Conservation (phyloP, 257 asterid genomes). For the Solanum chiquidenum region DNA sequence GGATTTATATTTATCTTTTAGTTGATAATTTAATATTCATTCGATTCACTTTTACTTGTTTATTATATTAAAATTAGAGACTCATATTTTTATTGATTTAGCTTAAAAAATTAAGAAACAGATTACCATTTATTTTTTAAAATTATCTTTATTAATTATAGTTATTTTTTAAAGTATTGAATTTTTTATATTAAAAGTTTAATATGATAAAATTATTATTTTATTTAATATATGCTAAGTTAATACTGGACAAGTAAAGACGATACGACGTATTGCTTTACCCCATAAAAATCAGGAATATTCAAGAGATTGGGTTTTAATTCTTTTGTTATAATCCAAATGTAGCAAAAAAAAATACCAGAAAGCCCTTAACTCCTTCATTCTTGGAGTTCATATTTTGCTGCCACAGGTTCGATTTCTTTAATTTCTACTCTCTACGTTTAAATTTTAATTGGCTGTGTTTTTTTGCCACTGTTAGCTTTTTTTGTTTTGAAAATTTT, state of each 20-base stretch:
- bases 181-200: too few relatives aligned
- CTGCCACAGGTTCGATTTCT: neutral
- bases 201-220: neutral
- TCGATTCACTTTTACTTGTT: fast-evolving
- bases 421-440: neutral
- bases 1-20: neutral
- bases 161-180: too few relatives aligned
- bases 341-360: neutral
- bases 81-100: neutral
- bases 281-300: neutral
- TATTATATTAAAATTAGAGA: neutral
- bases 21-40: neutral
- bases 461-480: neutral
- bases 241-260: neutral
- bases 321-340: neutral
- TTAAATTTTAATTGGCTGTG: neutral
- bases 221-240: too few relatives aligned
- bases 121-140: neutral
- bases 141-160: too few relatives aligned
- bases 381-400: neutral
- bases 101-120: neutral
- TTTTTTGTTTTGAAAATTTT: neutral
- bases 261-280: fast-evolving
- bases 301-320: neutral
- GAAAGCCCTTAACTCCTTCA: neutral